phyloP scores from a whole-genome alignment of 345 rosid species.

The Salix koriyanagi region DNA sequence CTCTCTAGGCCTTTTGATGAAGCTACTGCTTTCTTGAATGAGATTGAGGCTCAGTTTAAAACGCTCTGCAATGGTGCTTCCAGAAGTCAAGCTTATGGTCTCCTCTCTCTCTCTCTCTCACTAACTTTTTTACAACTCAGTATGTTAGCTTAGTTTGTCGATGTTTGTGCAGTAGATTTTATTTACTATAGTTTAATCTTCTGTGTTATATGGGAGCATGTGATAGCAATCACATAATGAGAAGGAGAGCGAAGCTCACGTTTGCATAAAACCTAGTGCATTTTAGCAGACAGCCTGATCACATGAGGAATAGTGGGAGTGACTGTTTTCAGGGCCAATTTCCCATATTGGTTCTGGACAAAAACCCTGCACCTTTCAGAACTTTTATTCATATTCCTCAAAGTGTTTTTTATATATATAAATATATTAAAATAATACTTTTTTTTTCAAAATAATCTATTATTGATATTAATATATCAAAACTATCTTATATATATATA shows the following conservation, averaged over 20 bases:
- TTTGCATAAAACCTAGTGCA: conserved; percentile 30
- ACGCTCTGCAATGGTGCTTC: conserved; percentile 36
- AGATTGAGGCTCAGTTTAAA: conserved; percentile 41
- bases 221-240: neutral
- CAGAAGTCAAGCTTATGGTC: conserved; percentile 23
- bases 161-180: conserved; percentile 21
- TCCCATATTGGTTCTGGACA: conserved; percentile 13
- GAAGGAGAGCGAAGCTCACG: conserved; percentile 13
- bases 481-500: too few relatives aligned
- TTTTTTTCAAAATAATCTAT: too few relatives aligned
- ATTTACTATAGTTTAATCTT: neutral
- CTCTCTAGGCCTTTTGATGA: conserved; percentile 46
- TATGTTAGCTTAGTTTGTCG: conserved; percentile 8
- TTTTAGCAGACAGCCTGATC: conserved; percentile 21
- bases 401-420: neutral
- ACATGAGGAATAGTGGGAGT: conserved; percentile 12
- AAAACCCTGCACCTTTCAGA: neutral
- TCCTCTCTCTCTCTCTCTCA: neutral
- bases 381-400: neutral
- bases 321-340: conserved; percentile 21
- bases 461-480: neutral
- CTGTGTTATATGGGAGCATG: neutral
- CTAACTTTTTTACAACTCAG: neutral
- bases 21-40: conserved; percentile 42
- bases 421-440: too few relatives aligned